Conservation (phyloP, 805 yeast species). For the Komagataella phaffii region DNA sequence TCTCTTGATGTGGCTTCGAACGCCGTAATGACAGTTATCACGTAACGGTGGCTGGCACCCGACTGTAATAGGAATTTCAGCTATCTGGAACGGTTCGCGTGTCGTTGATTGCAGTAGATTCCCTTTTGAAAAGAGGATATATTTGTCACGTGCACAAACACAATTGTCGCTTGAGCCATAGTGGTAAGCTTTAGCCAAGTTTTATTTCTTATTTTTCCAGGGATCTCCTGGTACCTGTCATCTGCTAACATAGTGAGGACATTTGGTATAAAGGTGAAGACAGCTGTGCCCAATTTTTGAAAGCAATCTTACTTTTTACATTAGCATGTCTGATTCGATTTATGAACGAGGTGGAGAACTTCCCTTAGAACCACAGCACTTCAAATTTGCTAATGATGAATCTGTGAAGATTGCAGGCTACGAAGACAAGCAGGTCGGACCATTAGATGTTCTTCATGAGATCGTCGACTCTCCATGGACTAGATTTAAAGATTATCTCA, state of each 20-base stretch:
- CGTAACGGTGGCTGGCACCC: neutral
- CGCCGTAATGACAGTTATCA: neutral
- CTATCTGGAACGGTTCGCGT: no score
- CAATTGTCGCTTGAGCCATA: neutral
- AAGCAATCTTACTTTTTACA: neutral
- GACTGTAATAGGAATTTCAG: no score
- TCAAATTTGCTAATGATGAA: neutral
- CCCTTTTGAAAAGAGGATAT: no score
- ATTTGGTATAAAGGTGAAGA: neutral
- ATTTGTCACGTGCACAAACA: neutral
- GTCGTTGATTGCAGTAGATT: no score
- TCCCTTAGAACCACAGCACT: neutral
- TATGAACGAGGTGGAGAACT: neutral
- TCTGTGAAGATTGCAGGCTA: constrained; percentile 5
- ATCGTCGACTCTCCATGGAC: constrained; percentile 23
- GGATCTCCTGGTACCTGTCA: neutral
- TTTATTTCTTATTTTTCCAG: no score
- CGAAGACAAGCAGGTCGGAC: constrained; percentile 12
- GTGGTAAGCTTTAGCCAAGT: neutral
- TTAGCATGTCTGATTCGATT: neutral
- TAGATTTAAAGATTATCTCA: constrained; percentile 25
- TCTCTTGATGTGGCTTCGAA: constrained; percentile 13
- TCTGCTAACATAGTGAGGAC: neutral
- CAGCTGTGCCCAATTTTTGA: neutral
- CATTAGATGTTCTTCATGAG: constrained; percentile 14